Evolutionary conservation across 2,329 filamentous ascomycete species (phyloP).

Genomic region (Verticillium dahliae): DNA sequence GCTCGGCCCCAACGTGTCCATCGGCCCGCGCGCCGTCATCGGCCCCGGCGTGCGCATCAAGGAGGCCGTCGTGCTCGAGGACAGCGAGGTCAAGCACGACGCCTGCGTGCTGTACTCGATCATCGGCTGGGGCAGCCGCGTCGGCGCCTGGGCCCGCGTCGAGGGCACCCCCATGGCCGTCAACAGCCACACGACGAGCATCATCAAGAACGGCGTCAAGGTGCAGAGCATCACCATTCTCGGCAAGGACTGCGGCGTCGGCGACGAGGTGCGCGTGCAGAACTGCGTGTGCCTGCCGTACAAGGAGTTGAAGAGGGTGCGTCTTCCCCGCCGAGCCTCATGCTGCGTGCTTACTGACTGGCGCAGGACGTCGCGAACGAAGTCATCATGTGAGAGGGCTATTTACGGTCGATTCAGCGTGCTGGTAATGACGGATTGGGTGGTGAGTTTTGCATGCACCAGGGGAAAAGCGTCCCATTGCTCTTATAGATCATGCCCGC

Average conservation of each 20-base stretch:
- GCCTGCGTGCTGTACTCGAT: constrained; percentile 94
- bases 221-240: constrained; percentile 97
- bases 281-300: constrained; percentile 97
- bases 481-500: neutral
- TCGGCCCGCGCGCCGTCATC: constrained; percentile 80
- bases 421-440: neutral
- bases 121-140: constrained; percentile 91
- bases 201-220: constrained; percentile 97
- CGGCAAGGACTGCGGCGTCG: constrained; percentile 91
- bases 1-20: constrained; percentile 92
- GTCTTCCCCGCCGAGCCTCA: constrained; percentile 24
- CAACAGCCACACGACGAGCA: constrained; percentile 84
- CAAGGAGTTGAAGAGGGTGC: constrained; percentile 93
- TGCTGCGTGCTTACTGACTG: neutral
- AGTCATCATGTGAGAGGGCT: constrained; percentile 78
- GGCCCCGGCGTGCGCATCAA: constrained; percentile 88
- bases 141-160: constrained; percentile 96
- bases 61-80: constrained; percentile 92
- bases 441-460: neutral
- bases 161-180: constrained; percentile 89
- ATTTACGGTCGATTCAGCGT: neutral
- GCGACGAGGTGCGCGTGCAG: constrained; percentile 90
- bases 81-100: constrained; percentile 93
- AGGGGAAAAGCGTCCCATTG: constrained; percentile 2
- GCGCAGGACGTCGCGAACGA: constrained; percentile 72